phyloP scores from a whole-genome alignment of 192 early-diverging fungal species.

The Coemansia sp. region DNA sequence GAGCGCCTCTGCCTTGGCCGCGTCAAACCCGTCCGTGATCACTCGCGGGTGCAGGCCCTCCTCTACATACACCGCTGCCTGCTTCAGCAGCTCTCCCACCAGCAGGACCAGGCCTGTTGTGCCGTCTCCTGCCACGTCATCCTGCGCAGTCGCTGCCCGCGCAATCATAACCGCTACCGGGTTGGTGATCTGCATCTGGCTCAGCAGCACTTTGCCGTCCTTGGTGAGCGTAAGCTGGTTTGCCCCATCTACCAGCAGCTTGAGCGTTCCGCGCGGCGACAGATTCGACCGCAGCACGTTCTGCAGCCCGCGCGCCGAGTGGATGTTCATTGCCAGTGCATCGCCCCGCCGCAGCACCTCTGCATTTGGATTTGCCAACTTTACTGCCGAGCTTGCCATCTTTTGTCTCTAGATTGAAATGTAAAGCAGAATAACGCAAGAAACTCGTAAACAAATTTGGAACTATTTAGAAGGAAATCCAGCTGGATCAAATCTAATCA shows the following conservation, averaged over 20 bases:
- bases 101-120: slow-evolving; percentile 96
- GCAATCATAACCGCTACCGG: slow-evolving; percentile 99
- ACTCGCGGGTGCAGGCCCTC: slow-evolving; percentile 97
- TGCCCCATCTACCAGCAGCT: slow-evolving; percentile 97
- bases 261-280: slow-evolving; percentile 97
- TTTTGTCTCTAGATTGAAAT: slow-evolving; percentile 1
- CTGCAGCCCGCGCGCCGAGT: slow-evolving; percentile 90
- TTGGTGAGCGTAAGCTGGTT: slow-evolving; percentile 97
- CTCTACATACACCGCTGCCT: slow-evolving; percentile 87
- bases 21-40: slow-evolving; percentile 94
- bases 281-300: slow-evolving; percentile 96
- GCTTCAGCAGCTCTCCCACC: slow-evolving; percentile 96
- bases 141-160: slow-evolving; percentile 96
- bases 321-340: slow-evolving; percentile 94
- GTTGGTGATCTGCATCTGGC: slow-evolving; percentile 99
- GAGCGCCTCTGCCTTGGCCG: slow-evolving; percentile 93
- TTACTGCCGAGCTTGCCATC: slow-evolving; percentile 71
- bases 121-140: slow-evolving; percentile 98
- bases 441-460: too few species aligned
- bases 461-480: not conserved
- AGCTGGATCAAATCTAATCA: not conserved
- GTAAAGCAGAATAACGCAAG: too few species aligned
- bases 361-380: slow-evolving; percentile 95
- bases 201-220: slow-evolving; percentile 98
- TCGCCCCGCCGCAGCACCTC: slow-evolving; percentile 98